These are phyloP conservation scores for Herpetomonas muscarum DNA, from an alignment of 208 protist genomes.

Conservation along the genomic window DNA sequence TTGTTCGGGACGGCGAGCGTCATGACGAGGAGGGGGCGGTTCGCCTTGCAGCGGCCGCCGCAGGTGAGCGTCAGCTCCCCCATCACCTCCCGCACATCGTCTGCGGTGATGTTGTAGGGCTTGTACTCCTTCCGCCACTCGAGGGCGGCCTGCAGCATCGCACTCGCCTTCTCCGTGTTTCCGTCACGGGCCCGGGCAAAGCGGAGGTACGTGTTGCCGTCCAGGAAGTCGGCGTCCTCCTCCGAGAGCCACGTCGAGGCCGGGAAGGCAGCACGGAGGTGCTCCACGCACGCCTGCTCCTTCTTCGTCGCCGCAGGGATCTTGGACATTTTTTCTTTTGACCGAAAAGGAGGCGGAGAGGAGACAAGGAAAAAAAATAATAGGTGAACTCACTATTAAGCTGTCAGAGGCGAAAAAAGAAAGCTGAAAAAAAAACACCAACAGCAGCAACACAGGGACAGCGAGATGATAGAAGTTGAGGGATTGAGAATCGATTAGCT, in stretches of 20 bases:
- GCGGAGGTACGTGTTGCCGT: slow-evolving; percentile 51
- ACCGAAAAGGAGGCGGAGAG: not conserved
- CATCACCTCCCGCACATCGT: slow-evolving; percentile 36
- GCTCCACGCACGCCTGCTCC: slow-evolving; percentile 38
- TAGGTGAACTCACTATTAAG: not conserved
- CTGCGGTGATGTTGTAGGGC: slow-evolving; percentile 40
- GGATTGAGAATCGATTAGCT: too few relatives aligned
- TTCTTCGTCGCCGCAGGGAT: slow-evolving; percentile 15
- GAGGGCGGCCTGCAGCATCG: slow-evolving; percentile 38
- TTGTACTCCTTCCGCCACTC: slow-evolving; percentile 47
- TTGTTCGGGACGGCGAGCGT: slow-evolving; percentile 44
- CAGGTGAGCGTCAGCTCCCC: slow-evolving; percentile 32
- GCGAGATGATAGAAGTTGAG: too few relatives aligned
- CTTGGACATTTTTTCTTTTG: slow-evolving; percentile 10
- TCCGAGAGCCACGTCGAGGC: slow-evolving; percentile 14
- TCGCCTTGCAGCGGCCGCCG: slow-evolving; percentile 31
- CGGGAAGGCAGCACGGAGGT: slow-evolving; percentile 32
- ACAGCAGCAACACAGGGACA: too few relatives aligned
- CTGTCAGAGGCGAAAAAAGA: too few relatives aligned
- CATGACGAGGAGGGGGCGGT: slow-evolving; percentile 55
- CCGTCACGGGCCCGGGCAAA: slow-evolving; percentile 50
- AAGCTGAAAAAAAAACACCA: too few relatives aligned
- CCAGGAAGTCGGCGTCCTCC: slow-evolving; percentile 44
- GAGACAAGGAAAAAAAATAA: not conserved
- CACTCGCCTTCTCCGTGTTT: slow-evolving; percentile 31